phyloP scores from a whole-genome alignment of 306 rosid genomes.

The Prunus persica region DNA sequence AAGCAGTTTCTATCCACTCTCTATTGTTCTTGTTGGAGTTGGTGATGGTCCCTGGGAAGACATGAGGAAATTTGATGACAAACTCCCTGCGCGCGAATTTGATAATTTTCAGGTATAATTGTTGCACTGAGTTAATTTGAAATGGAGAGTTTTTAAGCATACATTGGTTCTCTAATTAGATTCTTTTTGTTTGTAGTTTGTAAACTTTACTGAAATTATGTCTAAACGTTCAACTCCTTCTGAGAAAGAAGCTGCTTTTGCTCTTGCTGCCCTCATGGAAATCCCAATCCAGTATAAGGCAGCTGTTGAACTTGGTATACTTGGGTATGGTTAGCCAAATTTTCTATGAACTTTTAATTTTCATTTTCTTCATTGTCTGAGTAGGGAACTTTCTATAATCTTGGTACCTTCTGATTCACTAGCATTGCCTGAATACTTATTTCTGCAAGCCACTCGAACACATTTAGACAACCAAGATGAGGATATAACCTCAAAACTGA shows the following conservation, averaged over 20 bases:
- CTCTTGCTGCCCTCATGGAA: conserved; percentile 96
- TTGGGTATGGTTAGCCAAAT: conserved; percentile 51
- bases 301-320: conserved; percentile 44
- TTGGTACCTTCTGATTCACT: not conserved
- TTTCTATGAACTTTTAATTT: not conserved
- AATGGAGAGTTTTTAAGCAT: not conserved
- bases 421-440: not conserved
- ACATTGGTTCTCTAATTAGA: not conserved
- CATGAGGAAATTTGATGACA: conserved; percentile 88
- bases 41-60: conserved; percentile 99
- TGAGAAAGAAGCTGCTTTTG: conserved; percentile 78
- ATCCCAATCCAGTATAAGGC: conserved; percentile 92
- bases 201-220: conserved; percentile 76
- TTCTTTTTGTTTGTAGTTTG: conserved; percentile 51
- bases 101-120: conserved; percentile 81
- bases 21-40: conserved; percentile 84
- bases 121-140: conserved; percentile 3
- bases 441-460: not conserved
- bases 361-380: not conserved
- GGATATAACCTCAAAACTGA: not conserved
- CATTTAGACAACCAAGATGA: not conserved
- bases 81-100: conserved; percentile 68
- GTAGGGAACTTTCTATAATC: not conserved
- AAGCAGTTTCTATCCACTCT: conserved; percentile 68
- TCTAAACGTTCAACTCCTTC: conserved; percentile 31